A percentile compares a stretch with the other conserved stretches of the same genome.
phyloP scores from a whole-genome alignment of 169 alveolate genomes.

The Plasmodium yoelii region DNA sequence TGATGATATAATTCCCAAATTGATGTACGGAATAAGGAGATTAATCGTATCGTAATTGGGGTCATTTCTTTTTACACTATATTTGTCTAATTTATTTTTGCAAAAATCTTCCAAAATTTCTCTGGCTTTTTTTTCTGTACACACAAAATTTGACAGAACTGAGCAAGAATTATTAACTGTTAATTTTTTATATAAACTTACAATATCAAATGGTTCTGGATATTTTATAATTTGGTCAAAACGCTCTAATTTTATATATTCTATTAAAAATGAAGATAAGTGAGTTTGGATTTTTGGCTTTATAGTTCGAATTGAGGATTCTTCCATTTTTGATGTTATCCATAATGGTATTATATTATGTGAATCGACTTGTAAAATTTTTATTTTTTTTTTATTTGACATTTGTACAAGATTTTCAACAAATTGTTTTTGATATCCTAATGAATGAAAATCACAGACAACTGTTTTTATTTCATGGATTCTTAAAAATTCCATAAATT shows the following conservation, averaged over 20 bases:
- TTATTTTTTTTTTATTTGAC: conserved; percentile 40
- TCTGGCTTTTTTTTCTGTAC: conserved; percentile 41
- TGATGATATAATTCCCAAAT: conserved; percentile 51
- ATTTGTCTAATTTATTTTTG: conserved; percentile 25
- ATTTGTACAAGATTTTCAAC: conserved; percentile 19
- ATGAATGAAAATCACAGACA: conserved; percentile 50
- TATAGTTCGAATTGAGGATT: conserved; percentile 63
- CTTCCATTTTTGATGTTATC: conserved; percentile 79
- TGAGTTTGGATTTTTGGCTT: conserved; percentile 61
- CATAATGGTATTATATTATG: conserved; percentile 81
- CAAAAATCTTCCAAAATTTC: conserved; percentile 39
- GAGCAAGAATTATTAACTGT: conserved; percentile 24
- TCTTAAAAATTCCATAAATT: conserved; percentile 53
- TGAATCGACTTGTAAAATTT: conserved; percentile 80
- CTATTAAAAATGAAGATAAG: conserved; percentile 39
- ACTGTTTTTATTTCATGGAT: conserved; percentile 31
- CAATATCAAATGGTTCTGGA: conserved; percentile 61
- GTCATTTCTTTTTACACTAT: conserved; percentile 37
- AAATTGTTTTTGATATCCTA: conserved; percentile 21
- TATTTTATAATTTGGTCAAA: conserved; percentile 29
- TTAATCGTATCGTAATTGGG: conserved; percentile 30
- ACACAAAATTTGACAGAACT: conserved; percentile 21
- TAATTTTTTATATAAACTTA: conserved; percentile 25
- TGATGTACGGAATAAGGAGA: conserved; percentile 19
- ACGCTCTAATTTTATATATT: conserved; percentile 24